Evolutionary conservation across 169 alveolate species (phyloP), one percentile per base, ranked within the genome.

Genomic region (Cyclospora cayetanensis): DNA sequence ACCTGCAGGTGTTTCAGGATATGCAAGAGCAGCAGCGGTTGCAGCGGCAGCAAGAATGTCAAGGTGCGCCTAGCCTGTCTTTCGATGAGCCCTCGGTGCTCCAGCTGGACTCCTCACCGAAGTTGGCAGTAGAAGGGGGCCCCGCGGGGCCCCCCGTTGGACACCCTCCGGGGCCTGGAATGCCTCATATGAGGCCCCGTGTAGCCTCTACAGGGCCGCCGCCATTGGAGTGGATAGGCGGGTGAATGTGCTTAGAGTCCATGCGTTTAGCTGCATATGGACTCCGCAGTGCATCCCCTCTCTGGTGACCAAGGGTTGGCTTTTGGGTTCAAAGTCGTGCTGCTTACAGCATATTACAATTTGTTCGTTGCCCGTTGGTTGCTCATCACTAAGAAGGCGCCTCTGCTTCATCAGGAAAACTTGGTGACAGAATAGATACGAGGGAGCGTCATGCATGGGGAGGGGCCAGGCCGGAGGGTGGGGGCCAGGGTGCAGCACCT

Each of bases 181-280:
- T 46, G 22, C 39, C 76, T 41, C 76, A 9, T n/a, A 65, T 35
- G 76, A 41, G 76, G 25, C 41, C 76, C 76, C 9, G 43, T 15
- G 37, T 35, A 41, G 76, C 39, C 76, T 41, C 76, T 41, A n/a
- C 43, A 41, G 76, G 41, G 41, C 76, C 76, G 43, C 76, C 76
- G 43, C 76, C n/a, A 3, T 18, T 65, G 12, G 31, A 31, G n/a
- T 65, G 76, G 76, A 15, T 65, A 3, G 76, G 37, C 41, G 37
- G 76, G 2, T 65, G 12, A 65, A 22, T 35, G 4, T 4, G 37
- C 76, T n/a, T n/a, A n/a, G n/a, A n/a, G n/a, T n/a, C n/a, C n/a
- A n/a, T n/a, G n/a, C n/a, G n/a, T n/a, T n/a, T n/a, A n/a, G n/a
- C n/a, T n/a, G n/a, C n/a, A n/a, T n/a, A n/a, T n/a, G n/a, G n/a